Base-by-base conservation (phyloP, 495 filamentous ascomycete genomes). In the Xylaria telfairii region DNA sequence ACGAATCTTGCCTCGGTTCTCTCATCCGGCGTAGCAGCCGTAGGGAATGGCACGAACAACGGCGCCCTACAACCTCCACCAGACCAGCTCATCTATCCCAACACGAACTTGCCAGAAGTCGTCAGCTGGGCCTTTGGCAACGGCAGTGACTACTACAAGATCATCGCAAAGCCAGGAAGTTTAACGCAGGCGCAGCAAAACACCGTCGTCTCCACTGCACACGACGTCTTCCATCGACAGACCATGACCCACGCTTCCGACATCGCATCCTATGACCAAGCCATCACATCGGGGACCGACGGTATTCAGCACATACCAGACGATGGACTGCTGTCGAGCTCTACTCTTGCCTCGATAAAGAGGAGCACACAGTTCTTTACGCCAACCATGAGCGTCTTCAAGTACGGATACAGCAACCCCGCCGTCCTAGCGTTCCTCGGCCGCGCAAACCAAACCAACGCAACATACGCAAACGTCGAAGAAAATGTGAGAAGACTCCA, bases 91-190 rank as follows among this genome's bases (percentile, higher is more conserved):
- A 61, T 82, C 15, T 67, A 75, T 17, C 69, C 77, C 13, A 64
- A 69, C n/a, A 71, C 75, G 42, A 74, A 78, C 32, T 73, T 78
- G 8, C 71, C 73, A 2, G 72, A 78, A 24, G 75, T 80, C 57
- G 77, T 83, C 10, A 61, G 75, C 39, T 74, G 78, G 70, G 59
- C 78, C 66, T 73, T 84, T 37, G 65, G 74, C 34, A 74, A 78
- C 42, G 78, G 79, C 13, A 80, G 78, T 13, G 79, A 84, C 68
- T 84, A 80, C 67, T 80, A 81, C 72, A 83, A 84, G 68, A 77
- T 83, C 69, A 73, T 81, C n/a, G 79, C 77, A 7, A 79, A 76
- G 17, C 56, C 70, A 2, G 75, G 70, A 21, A 79, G 81, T 17
- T 72, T 76, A 15, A 75, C 68, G 53, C 78, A 80, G 53, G 72